Evolutionary conservation across 495 filamentous ascomycete species (phyloP), one percentile per base, ranked within the genome.

Genomic region (Penicillium paradoxum): DNA sequence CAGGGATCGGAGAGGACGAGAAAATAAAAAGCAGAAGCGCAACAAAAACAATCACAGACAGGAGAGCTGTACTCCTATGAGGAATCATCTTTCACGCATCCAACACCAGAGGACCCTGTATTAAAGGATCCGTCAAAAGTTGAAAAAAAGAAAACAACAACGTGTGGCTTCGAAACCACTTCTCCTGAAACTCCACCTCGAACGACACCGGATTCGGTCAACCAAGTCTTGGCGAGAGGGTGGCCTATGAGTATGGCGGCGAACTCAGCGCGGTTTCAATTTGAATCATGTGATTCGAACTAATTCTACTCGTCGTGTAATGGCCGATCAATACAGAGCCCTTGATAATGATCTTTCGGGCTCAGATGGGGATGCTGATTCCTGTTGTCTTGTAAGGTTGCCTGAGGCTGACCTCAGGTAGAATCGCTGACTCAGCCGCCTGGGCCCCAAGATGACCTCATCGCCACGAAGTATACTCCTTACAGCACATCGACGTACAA

Each of bases 1-100:
- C 64, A 50, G 64, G 54, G 54, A 57, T 55, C 45, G 71, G 66
- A 13, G 74, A 72, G 17, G 70, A 71, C 5, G 77, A 74, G 45
- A 70, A 78, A 22, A 75, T 70, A 25, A 75, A 59, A 18, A 79
- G 65, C n/a, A 76, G 53, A 15, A 80, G 65, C 39, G 64, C 72
- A 44, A 74, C 62, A 48, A 76, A 73, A 19, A 77, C 65, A 44
- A 74, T 59, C 37, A 74, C 64, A 10, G 73, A 68, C 42, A 77
- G 45, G 13, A 77, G 66, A 19, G 71, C 67, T 7, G 70, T 74
- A 32, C 65, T 73, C 47, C 72, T 64, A 53, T 75, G 73, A 47
- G 68, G 68, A 53, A 76, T 69, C 73, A 74, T 75, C 37, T 57
- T 67, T 32, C n/a, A 11, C 24, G 30, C 54, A 52, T 49, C 21